Base-by-base conservation (phyloP, 805 yeast species). In the Candida yuanshanica region DNA sequence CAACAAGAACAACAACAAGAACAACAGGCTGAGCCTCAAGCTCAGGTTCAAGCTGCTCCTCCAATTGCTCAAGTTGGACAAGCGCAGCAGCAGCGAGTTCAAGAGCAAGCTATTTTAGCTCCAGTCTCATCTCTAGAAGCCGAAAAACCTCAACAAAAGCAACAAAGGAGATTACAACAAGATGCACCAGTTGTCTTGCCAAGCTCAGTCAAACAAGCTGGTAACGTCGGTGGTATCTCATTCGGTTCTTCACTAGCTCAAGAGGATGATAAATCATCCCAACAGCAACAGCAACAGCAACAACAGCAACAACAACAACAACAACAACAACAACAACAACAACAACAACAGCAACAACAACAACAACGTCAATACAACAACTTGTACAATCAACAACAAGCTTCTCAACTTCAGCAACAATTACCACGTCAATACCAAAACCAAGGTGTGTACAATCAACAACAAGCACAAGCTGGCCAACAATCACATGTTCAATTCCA, bases 171-270 rank as follows among this genome's bases (percentile, higher is more conserved):
- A 43, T 48, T 65, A 39, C 59, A 65, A 46, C 72, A 66, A 56
- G 69, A 68, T 24, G 68, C 64, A 13, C 66, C 75, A 24, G 75
- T 68, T 41, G 67, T 79, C 24, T 72, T 80, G 57, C 85, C 85
- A 48, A 65, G 67, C 33, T 62, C 72, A 29, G 41, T 35, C 35
- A 39, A 50, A 25, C 59, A 56, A 47, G 43, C 50, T 17, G 51
- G 48, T 29, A 65, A 72, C 42, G 71, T 64, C 50, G 73, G 75
- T 22, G 81, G 79, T 48, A 79, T 80, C 32, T 78, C 82, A 25
- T 79, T 80, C 52, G 86, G 86, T 42, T 75, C 82, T 11, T 64
- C 78, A 50, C 62, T 73, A 20, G 63, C 75, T 43, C 69, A 64
- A 38, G 56, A 56, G 32, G 61, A 57, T 33, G 58, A 53, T 48